phyloP scores from a whole-genome alignment of 108 stramenopile genomes.

The Ochromonas danica region DNA sequence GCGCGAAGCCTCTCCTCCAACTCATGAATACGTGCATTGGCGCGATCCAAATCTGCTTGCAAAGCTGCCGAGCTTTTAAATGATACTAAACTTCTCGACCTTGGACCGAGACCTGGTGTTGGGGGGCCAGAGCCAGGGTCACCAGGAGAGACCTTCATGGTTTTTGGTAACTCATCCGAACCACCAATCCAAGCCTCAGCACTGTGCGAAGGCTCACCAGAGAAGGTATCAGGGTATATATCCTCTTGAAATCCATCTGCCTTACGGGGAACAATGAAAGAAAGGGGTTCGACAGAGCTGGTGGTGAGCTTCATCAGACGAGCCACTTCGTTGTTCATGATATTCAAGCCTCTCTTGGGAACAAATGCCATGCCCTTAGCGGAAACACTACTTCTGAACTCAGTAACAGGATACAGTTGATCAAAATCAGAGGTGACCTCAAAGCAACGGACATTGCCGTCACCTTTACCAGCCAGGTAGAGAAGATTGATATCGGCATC shows the following conservation, averaged over 20 bases:
- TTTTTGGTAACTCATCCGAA: constrained; percentile 72
- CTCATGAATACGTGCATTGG: constrained; percentile 66
- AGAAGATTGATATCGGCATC: constrained; percentile 85
- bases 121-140: constrained; percentile 6
- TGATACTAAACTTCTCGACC: not conserved
- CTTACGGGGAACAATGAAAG: constrained; percentile 94
- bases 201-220: constrained; percentile 76
- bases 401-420: constrained; percentile 67
- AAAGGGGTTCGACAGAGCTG: constrained; percentile 78
- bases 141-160: constrained; percentile 66
- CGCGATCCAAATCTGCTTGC: constrained; percentile 67
- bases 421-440: constrained; percentile 69
- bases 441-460: constrained; percentile 94
- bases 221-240: constrained; percentile 85
- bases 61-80: constrained; percentile 67
- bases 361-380: constrained; percentile 93
- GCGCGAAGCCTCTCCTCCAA: constrained; percentile 73
- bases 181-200: constrained; percentile 88
- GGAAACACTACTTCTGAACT: constrained; percentile 78
- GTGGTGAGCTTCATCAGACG: constrained; percentile 91
- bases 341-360: constrained; percentile 90
- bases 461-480: constrained; percentile 97
- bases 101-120: not conserved
- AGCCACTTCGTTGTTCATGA: constrained; percentile 88
- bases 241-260: constrained; percentile 95